phyloP scores from a whole-genome alignment of 1,284 basidiomycete species.

The Trametes polyzona region DNA sequence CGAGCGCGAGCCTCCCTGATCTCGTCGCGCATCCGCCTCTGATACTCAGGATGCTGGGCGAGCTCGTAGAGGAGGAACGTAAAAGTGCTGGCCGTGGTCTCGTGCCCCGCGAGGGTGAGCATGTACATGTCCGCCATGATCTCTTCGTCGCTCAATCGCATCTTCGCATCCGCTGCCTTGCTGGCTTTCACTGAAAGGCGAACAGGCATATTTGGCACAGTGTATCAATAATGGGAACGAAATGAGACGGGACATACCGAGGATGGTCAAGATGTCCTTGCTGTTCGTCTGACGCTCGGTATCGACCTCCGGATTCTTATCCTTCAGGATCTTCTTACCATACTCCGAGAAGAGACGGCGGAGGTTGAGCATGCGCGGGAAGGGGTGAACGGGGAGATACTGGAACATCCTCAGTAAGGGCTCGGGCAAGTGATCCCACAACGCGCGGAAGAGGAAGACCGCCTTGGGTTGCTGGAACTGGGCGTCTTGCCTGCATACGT shows the following conservation, averaged over 20 bases:
- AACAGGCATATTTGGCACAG: background rate
- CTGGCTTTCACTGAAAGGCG: conserved; percentile 53
- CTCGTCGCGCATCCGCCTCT: conserved; percentile 34
- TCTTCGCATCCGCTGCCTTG: conserved; percentile 45
- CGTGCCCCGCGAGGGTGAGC: conserved; percentile 35
- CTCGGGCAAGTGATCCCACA: conserved; percentile 35
- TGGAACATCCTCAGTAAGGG: conserved; percentile 42
- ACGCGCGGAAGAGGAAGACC: conserved; percentile 16
- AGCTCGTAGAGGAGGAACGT: conserved; percentile 37
- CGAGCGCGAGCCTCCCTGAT: conserved; percentile 28
- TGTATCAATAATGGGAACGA: background rate
- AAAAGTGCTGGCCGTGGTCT: conserved; percentile 27
- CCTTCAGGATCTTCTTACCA: conserved; percentile 36
- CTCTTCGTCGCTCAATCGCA: conserved; percentile 50
- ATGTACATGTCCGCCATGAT: conserved; percentile 54
- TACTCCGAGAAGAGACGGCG: conserved; percentile 22
- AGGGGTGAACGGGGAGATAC: conserved; percentile 37
- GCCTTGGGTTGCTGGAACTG: conserved; percentile 8
- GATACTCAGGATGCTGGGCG: conserved; percentile 33
- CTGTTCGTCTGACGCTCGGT: conserved; percentile 15
- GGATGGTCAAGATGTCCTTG: conserved; percentile 45
- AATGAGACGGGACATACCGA: conserved; percentile 37
- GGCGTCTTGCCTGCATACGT: conserved; percentile 4
- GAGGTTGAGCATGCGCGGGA: conserved; percentile 32
- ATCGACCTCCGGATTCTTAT: conserved; percentile 39